phyloP scores from a whole-genome alignment of 2,329 filamentous ascomycete species.

The Diaporthe sp. region DNA sequence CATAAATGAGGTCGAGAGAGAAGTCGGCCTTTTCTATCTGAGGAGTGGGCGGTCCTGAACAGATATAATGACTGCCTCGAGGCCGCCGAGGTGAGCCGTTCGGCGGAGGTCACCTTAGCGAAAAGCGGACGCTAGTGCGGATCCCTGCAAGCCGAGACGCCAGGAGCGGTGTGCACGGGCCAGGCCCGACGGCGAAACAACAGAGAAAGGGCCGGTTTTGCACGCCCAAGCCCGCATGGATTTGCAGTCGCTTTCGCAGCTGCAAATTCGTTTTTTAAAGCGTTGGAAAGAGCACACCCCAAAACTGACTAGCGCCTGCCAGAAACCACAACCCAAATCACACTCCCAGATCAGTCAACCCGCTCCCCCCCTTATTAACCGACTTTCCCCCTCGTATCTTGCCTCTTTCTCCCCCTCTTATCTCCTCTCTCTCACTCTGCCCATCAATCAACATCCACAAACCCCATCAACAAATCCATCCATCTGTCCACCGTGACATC shows the following conservation, averaged over 20 bases:
- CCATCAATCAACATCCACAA: conserved; percentile 50
- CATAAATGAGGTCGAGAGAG: neutral
- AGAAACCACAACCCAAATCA: conserved; percentile 34
- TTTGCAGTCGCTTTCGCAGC: conserved; percentile 29
- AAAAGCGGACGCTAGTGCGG: conserved; percentile 14
- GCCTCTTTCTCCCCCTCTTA: conserved; percentile 30
- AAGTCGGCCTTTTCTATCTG: neutral
- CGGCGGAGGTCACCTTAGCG: conserved; percentile 27
- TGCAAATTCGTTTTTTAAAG: conserved; percentile 34
- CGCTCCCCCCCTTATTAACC: conserved; percentile 35
- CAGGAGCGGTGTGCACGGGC: conserved; percentile 31
- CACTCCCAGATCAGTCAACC: conserved; percentile 34
- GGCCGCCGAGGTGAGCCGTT: neutral
- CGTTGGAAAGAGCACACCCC: conserved; percentile 38
- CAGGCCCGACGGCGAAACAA: conserved; percentile 13
- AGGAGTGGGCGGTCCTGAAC: neutral
- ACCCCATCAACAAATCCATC: conserved; percentile 48
- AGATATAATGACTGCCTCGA: neutral
- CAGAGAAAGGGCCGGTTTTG: conserved; percentile 33
- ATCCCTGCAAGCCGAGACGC: conserved; percentile 27
- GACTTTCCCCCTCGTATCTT: conserved; percentile 29
- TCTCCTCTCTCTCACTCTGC: conserved; percentile 44
- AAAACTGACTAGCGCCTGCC: conserved; percentile 44
- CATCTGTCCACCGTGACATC: conserved; percentile 51
- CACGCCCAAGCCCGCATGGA: conserved; percentile 20